Conservation (phyloP, 192 early-diverging fungal genomes). For the Phycomyces nitens region DNA sequence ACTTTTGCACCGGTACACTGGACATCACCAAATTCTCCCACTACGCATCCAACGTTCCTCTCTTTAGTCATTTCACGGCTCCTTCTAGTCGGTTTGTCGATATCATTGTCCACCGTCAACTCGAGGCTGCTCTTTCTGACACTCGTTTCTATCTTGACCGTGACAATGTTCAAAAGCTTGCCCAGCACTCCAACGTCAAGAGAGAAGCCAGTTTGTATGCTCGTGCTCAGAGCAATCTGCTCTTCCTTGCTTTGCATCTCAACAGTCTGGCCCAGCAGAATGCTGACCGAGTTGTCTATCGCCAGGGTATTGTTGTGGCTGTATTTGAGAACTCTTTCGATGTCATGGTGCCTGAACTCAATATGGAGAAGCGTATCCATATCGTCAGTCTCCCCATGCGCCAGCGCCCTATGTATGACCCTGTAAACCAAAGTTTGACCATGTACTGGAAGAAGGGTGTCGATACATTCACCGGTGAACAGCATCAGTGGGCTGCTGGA, state of each 20-base stretch:
- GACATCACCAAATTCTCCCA: slow-evolving; percentile 74
- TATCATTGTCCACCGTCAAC: slow-evolving; percentile 89
- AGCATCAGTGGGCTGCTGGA: slow-evolving; percentile 28
- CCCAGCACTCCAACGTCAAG: slow-evolving; percentile 75
- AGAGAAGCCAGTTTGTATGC: slow-evolving; percentile 71
- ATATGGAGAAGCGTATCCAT: slow-evolving; percentile 69
- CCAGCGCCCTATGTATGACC: slow-evolving; percentile 11
- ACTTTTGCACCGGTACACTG: slow-evolving; percentile 91
- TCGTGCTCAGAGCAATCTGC: slow-evolving; percentile 60
- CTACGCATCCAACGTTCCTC: slow-evolving; percentile 84
- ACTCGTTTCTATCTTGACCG: slow-evolving; percentile 50
- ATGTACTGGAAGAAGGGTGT: slow-evolving; percentile 53
- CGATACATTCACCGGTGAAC: slow-evolving; percentile 25
- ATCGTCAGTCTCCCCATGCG: slow-evolving; percentile 48
- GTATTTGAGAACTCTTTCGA: slow-evolving; percentile 68
- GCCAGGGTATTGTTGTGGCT: slow-evolving; percentile 64
- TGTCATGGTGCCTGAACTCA: slow-evolving; percentile 66
- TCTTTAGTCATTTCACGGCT: slow-evolving; percentile 97
- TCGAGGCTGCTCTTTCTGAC: slow-evolving; percentile 62
- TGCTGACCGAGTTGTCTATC: slow-evolving; percentile 37
- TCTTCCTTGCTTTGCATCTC: slow-evolving; percentile 69
- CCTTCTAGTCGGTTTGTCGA: slow-evolving; percentile 96
- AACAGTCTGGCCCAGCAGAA: slow-evolving; percentile 41
- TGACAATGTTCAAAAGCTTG: slow-evolving; percentile 56
- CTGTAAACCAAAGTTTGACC: slow-evolving; percentile 34